Base-by-base conservation (phyloP, 2,329 filamentous ascomycete species). In the Penicillium sp. region DNA sequence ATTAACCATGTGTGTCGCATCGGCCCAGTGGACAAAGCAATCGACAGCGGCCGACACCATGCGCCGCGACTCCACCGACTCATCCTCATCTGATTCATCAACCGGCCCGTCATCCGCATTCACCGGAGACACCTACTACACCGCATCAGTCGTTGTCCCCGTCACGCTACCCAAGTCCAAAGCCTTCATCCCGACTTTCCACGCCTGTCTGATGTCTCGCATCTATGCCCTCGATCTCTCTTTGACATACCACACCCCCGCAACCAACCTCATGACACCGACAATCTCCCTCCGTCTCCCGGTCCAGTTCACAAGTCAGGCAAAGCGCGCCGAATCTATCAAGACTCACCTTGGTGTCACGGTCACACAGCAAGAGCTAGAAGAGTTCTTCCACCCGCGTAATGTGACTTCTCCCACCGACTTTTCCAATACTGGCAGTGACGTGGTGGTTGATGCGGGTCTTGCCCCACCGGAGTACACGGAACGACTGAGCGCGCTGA, bases 181-280 rank as follows among this genome's bases (percentile, higher is more conserved):
- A 64, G 76, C 81, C 27, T 88, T 88, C 69, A 75, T 88, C 21
- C 88, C 88, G 1, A 87, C 86, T 2, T 91, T 90, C 75, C 85
- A 89, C 75, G 81, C 83, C 40, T 91, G 88, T 70, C 80, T 90
- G 53, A 76, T 86, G 45, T 85, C 84, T n/a, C 81, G 88, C 52
- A 75, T 80, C 19, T 90, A 91, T 70, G 72, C 77, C 4, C 79
- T 91, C 15, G 82, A 85, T 53, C 73, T 90, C 56, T 77, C 78
- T 15, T 72, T 90, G 23, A 79, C 81, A 4, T 79, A 84, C 50
- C 80, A 83, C 63, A 80, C 81, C 0, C 78, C 81, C 0, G 72
- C 78, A 47, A 71, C 77, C 52, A 73, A 75, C 33, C 68, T 79
- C 8, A 67, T 75, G 47, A 73, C 71, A 4, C 75, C 77, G 2